phyloP scores from a whole-genome alignment of 805 yeast species.

The Martiniozyma abietophila region DNA sequence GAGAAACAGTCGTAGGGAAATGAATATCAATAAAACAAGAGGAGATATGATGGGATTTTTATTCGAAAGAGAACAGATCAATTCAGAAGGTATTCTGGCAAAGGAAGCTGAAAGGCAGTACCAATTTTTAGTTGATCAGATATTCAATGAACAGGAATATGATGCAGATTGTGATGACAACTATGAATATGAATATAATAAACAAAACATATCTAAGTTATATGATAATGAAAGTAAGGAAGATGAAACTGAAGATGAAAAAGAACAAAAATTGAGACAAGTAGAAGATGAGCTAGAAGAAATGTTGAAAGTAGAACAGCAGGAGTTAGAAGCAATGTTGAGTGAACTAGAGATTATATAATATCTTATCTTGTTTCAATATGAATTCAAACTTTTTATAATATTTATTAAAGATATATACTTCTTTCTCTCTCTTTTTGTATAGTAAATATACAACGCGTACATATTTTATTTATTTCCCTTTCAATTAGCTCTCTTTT shows the following conservation, averaged over 20 bases:
- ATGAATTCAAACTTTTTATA: no score
- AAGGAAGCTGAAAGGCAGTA: conserved; percentile 16
- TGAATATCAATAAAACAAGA: conserved; percentile 10
- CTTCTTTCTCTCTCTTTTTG: background rate
- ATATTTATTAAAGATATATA: background rate
- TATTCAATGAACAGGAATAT: conserved; percentile 15
- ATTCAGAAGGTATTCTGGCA: conserved; percentile 9
- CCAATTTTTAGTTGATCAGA: conserved; percentile 14
- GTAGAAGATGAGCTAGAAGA: conserved; percentile 22
- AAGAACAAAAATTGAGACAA: conserved; percentile 2
- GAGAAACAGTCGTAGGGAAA: conserved; percentile 13
- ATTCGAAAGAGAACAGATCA: conserved; percentile 17
- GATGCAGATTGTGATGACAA: conserved; percentile 23
- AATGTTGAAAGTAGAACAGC: conserved; percentile 18
- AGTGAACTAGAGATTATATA: no score
- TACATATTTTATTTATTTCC: background rate
- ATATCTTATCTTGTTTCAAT: no score
- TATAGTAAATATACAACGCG: background rate
- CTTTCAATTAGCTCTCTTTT: background rate
- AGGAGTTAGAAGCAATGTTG: conserved; percentile 24
- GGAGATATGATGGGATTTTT: conserved; percentile 24
- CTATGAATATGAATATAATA: conserved; percentile 1
- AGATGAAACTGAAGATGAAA: conserved; percentile 2
- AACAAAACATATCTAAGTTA: no score
- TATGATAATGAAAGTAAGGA: background rate